A percentile compares a stretch with the other conserved stretches of the same genome.
Evolutionary conservation across 108 stramenopile genomes (phyloP).

Genomic region (Cyclotella choctawhatcheeana): DNA sequence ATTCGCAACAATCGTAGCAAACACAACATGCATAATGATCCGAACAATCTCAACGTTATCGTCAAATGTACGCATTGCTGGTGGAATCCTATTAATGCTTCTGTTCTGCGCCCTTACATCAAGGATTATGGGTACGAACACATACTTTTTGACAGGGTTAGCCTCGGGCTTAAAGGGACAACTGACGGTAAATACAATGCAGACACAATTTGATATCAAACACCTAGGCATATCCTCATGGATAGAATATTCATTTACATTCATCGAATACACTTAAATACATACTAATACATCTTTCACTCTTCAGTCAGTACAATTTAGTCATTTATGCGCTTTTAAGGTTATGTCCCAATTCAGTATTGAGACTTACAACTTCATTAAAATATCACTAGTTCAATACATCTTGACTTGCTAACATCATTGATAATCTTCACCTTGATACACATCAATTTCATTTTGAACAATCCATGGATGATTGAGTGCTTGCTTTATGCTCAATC

Average conservation of each 20-base stretch:
- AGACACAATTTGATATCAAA: slow-evolving; percentile 39
- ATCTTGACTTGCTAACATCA: too few relatives aligned
- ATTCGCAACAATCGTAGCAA: slow-evolving; percentile 90
- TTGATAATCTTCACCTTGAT: too few relatives aligned
- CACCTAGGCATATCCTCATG: neutral
- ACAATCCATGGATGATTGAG: slow-evolving; percentile 56
- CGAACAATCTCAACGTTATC: slow-evolving; percentile 89
- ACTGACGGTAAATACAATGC: slow-evolving; percentile 53
- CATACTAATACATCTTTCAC: slow-evolving; percentile 2
- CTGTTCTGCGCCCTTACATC: slow-evolving; percentile 81
- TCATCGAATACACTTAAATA: neutral
- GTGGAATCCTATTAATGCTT: slow-evolving; percentile 96
- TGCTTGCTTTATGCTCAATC: slow-evolving; percentile 56
- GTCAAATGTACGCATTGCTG: slow-evolving; percentile 92
- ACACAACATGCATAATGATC: slow-evolving; percentile 88
- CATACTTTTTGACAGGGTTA: slow-evolving; percentile 75
- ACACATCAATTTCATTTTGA: neutral
- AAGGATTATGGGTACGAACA: slow-evolving; percentile 76
- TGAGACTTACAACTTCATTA: too few relatives aligned
- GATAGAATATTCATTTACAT: neutral
- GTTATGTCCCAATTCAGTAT: too few relatives aligned
- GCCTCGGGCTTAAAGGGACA: slow-evolving; percentile 66
- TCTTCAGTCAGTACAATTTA: too few relatives aligned
- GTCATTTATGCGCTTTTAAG: too few relatives aligned
- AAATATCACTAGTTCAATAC: too few relatives aligned